phyloP scores from a whole-genome alignment of 176 grass and related monocot genomes.

The Aegilops bicornis region DNA sequence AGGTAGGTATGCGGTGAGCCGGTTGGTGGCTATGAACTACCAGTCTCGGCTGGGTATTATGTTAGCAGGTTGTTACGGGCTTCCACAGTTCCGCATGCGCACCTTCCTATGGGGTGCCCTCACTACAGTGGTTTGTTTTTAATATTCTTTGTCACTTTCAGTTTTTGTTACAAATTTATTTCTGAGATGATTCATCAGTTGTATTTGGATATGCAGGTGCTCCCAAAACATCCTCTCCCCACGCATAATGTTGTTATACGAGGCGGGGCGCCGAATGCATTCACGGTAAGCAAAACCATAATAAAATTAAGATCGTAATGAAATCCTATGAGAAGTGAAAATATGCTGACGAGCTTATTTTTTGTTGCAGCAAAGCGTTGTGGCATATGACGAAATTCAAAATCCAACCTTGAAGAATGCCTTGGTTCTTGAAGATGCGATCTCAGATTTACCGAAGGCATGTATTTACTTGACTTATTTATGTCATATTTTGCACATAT shows the following conservation, averaged over 20 bases:
- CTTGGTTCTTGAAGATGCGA: constrained; percentile 62
- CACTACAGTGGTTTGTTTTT: constrained; percentile 61
- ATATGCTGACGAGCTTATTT: neutral
- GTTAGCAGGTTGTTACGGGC: constrained; percentile 77
- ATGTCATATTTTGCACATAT: neutral
- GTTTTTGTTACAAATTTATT: neutral
- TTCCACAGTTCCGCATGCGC: constrained; percentile 78
- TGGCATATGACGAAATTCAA: constrained; percentile 72
- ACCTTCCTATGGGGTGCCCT: constrained; percentile 77
- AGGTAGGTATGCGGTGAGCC: constrained; percentile 70
- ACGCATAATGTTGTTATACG: constrained; percentile 72
- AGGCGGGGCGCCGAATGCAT: constrained; percentile 55
- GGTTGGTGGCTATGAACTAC: constrained; percentile 78
- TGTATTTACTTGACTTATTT: neutral
- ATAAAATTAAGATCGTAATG: neutral
- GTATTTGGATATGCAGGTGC: constrained; percentile 36
- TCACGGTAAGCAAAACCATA: constrained; percentile 38
- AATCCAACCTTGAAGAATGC: constrained; percentile 43
- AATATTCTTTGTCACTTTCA: neutral
- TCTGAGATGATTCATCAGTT: neutral
- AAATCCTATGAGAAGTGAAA: neutral
- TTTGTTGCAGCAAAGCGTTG: constrained; percentile 57
- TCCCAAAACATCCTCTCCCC: constrained; percentile 77
- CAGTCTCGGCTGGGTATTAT: constrained; percentile 79
- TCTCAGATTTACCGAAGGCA: constrained; percentile 78